Conservation (phyloP, 768 basidiomycete genomes). For the Lactarius sanguifluus region DNA sequence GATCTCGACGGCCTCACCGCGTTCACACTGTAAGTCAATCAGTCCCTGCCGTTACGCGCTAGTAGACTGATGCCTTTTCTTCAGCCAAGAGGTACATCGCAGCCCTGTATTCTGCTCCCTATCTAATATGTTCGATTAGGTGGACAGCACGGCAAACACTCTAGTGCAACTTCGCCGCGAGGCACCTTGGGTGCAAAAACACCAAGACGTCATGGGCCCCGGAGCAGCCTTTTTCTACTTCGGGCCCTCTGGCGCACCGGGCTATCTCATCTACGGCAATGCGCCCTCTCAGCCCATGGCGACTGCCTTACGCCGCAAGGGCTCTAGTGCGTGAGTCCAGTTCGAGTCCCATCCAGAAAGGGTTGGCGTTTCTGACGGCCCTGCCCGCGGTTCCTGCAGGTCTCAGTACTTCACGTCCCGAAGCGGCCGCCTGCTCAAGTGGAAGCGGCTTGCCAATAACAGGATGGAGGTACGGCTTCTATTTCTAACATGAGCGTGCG, state of each 20-base stretch:
- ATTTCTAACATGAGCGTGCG: not conserved
- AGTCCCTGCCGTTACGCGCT: not conserved
- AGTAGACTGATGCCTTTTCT: constrained; percentile 16
- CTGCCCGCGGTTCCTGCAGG: constrained; percentile 38
- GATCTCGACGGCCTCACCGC: constrained; percentile 64
- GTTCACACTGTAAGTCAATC: constrained; percentile 60
- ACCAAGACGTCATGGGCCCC: constrained; percentile 78
- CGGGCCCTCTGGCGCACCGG: constrained; percentile 59
- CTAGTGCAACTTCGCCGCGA: constrained; percentile 67
- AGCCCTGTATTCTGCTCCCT: not conserved
- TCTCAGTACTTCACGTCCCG: constrained; percentile 75
- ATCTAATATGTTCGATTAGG: constrained; percentile 39
- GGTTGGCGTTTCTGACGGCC: constrained; percentile 10
- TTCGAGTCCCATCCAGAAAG: not conserved
- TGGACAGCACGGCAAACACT: constrained; percentile 55
- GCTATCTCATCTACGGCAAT: constrained; percentile 70
- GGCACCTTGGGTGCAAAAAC: constrained; percentile 61
- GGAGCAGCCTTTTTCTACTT: constrained; percentile 73
- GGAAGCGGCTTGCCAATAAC: constrained; percentile 56
- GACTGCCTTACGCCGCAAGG: constrained; percentile 55
- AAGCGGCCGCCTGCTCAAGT: constrained; percentile 71
- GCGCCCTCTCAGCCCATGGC: constrained; percentile 57
- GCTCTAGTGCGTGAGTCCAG: constrained; percentile 58
- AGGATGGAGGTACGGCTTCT: constrained; percentile 62
- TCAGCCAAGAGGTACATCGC: constrained; percentile 24